Conservation (phyloP, 129 eudicot species). For the Heracleum sosnowskyi region DNA sequence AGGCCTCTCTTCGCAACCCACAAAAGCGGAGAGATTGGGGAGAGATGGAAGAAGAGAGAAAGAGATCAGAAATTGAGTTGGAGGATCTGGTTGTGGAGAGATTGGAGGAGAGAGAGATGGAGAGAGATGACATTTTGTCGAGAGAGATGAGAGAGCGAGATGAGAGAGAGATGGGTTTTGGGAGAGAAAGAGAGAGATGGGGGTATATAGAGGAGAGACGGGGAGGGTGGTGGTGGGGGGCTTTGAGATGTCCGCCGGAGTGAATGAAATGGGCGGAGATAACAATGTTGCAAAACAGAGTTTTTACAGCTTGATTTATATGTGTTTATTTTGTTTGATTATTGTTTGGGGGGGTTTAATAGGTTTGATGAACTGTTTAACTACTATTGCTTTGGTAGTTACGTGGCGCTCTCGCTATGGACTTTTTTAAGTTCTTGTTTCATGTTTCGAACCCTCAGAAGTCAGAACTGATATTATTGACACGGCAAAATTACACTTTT, state of each 20-base stretch:
- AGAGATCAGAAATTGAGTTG: constrained; percentile 15
- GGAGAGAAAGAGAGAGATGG: not conserved
- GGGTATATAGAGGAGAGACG: not conserved
- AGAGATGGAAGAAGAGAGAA: constrained; percentile 14
- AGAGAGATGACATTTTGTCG: constrained; percentile 47
- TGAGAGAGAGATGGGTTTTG: not conserved
- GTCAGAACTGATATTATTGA: too few relatives aligned
- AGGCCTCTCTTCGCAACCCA: constrained; percentile 58
- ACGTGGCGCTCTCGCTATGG: not conserved
- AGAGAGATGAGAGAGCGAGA: not conserved
- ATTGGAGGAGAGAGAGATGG: constrained; percentile 52
- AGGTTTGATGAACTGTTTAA: not conserved
- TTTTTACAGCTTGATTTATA: not conserved
- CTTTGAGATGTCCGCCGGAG: constrained; percentile 51
- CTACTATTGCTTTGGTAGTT: not conserved
- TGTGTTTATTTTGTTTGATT: not conserved
- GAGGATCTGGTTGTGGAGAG: constrained; percentile 40
- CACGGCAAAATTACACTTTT: too few relatives aligned
- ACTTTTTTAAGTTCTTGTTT: too few relatives aligned
- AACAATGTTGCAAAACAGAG: constrained; percentile 20
- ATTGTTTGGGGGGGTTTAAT: not conserved
- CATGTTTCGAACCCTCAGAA: too few relatives aligned
- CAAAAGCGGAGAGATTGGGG: constrained; percentile 67
- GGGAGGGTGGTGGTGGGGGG: constrained; percentile 20
- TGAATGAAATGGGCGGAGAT: constrained; percentile 38